A percentile compares a stretch with the other conserved stretches of the same genome.
Evolutionary conservation across 495 filamentous ascomycete genomes (phyloP).

Genomic region (Oidiodendron maius): DNA sequence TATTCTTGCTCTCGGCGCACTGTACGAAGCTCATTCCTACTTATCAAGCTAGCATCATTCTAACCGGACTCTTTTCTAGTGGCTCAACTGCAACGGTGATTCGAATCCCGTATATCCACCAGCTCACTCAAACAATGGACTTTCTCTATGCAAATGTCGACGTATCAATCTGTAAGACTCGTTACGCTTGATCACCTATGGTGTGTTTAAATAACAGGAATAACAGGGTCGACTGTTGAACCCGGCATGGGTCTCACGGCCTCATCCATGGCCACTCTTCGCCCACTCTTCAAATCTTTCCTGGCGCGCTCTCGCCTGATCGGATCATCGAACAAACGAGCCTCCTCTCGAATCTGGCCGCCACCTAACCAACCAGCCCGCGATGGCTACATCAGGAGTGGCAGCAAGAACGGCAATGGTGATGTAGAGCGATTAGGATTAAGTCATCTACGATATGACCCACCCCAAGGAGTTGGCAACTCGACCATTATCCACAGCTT

Average conservation of each 20-base stretch:
- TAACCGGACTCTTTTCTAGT: too few species aligned
- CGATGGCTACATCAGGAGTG: not conserved
- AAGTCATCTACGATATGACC: slow-evolving; percentile 1
- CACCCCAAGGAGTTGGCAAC: not conserved
- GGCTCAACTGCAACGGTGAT: slow-evolving; percentile 34
- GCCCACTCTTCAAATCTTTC: slow-evolving; percentile 29
- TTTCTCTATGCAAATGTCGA: slow-evolving; percentile 30
- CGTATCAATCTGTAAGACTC: slow-evolving; percentile 27
- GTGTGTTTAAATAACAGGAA: too few species aligned
- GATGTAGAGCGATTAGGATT: not conserved
- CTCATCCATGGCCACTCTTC: slow-evolving; percentile 33
- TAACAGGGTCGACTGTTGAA: slow-evolving; percentile 29
- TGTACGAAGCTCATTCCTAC: slow-evolving; percentile 34
- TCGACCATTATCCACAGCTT: slow-evolving; percentile 1
- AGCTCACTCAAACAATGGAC: slow-evolving; percentile 22
- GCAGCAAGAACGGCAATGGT: not conserved
- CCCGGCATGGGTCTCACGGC: slow-evolving; percentile 33
- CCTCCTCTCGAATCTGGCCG: not conserved
- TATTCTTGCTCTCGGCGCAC: slow-evolving; percentile 28
- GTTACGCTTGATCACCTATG: too few species aligned
- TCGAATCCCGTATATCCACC: slow-evolving; percentile 32
- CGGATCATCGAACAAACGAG: slow-evolving; percentile 1
- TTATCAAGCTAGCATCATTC: slow-evolving; percentile 23
- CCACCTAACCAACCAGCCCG: not conserved
- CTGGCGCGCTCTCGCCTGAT: slow-evolving; percentile 10